Percentiles rank a stretch among this genome's conserved stretches.
Conservation (phyloP, 164 flowering plant species). For the Vitis labrusca region DNA sequence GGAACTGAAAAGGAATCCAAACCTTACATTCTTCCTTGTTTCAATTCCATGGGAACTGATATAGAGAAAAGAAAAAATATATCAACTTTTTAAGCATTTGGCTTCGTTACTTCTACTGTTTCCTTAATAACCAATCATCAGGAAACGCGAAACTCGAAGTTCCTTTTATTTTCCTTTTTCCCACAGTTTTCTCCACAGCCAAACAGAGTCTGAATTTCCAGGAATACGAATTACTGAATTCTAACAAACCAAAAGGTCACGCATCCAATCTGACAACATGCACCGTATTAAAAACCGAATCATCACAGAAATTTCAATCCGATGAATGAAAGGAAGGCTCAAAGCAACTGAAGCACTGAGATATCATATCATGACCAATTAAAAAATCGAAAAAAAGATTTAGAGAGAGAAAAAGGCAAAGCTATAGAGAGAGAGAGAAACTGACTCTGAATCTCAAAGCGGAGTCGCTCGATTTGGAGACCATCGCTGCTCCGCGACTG, state of each 20-base stretch:
- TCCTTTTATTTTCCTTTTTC: neutral
- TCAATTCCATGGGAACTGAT: too few species aligned
- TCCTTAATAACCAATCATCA: too few species aligned
- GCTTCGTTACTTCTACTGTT: neutral
- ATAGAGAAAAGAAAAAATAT: neutral
- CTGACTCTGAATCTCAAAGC: conserved; percentile 23
- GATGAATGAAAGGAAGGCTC: neutral
- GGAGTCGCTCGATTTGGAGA: conserved; percentile 29
- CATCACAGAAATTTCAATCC: neutral
- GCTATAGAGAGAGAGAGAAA: conserved; percentile 1
- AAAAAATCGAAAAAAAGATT: neutral
- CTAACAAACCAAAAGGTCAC: neutral
- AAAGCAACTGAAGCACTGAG: neutral
- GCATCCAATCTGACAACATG: neutral
- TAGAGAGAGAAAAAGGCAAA: neutral
- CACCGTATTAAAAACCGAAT: neutral
- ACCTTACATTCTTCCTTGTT: too few species aligned
- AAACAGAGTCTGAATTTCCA: neutral
- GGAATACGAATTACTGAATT: neutral
- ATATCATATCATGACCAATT: neutral
- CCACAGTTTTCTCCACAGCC: neutral
- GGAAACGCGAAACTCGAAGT: neutral
- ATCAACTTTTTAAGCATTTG: neutral
- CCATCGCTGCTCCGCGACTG: conserved; percentile 22
- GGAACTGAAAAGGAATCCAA: too few species aligned